Evolutionary conservation across 257 asterid species (phyloP).

Genomic region (Hygrophila difformis): DNA sequence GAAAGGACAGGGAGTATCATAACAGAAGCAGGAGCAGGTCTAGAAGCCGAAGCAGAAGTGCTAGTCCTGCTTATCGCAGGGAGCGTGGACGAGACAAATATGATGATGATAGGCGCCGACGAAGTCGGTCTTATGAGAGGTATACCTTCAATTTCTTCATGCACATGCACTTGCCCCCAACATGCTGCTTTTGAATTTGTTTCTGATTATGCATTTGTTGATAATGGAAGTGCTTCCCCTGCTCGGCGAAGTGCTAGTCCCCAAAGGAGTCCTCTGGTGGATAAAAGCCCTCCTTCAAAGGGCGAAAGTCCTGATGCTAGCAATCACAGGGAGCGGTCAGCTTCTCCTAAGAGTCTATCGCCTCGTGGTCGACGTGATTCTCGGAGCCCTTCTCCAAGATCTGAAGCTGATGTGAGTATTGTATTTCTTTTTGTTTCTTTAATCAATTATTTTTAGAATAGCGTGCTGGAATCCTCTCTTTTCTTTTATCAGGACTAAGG

Average conservation of each 20-base stretch:
- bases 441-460: constrained; percentile 1
- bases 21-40: constrained; percentile 40
- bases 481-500: constrained; percentile 31
- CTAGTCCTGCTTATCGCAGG: constrained; percentile 54
- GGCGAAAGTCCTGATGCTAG: constrained; percentile 57
- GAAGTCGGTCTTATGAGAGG: constrained; percentile 77
- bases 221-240: constrained; percentile 67
- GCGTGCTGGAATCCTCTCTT: neutral
- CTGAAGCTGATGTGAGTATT: constrained; percentile 74
- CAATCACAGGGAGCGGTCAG: constrained; percentile 38
- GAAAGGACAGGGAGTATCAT: constrained; percentile 54
- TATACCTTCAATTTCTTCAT: constrained; percentile 13
- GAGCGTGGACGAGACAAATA: constrained; percentile 74
- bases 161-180: neutral
- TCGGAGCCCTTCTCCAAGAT: constrained; percentile 66
- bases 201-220: constrained; percentile 8
- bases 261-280: constrained; percentile 63
- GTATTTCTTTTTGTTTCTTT: neutral
- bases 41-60: constrained; percentile 57
- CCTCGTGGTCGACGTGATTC: constrained; percentile 60
- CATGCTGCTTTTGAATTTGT: neutral
- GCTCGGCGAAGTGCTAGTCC: constrained; percentile 62
- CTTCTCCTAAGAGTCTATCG: constrained; percentile 61
- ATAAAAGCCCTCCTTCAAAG: constrained; percentile 43
- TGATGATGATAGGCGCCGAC: constrained; percentile 62